These are phyloP conservation scores for Amaranthus tricolor DNA, from an alignment of 179 eudicot species.

Conservation along the genomic window DNA sequence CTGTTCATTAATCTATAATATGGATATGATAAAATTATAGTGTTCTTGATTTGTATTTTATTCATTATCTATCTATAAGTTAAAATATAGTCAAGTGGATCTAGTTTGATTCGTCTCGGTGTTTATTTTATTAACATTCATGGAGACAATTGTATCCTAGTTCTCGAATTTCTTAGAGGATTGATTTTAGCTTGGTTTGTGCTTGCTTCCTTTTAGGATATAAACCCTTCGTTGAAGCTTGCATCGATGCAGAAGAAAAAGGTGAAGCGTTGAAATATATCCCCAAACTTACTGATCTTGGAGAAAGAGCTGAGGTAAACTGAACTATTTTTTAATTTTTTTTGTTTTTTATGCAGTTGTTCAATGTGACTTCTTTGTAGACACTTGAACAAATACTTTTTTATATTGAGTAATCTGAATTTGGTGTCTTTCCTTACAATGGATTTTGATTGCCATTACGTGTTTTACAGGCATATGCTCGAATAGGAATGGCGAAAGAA, in stretches of 20 bases:
- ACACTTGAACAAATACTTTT: not conserved
- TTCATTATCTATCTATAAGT: no score
- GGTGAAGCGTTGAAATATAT: conserved; percentile 88
- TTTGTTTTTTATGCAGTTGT: not conserved
- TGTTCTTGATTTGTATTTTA: no score
- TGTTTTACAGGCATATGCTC: conserved; percentile 75
- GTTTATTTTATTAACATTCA: no score
- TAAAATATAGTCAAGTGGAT: no score
- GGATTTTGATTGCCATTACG: not conserved
- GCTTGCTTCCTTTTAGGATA: conserved; percentile 51
- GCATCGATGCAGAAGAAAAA: conserved; percentile 86
- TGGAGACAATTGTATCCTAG: not conserved
- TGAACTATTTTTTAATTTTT: not conserved
- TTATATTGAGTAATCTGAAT: not conserved
- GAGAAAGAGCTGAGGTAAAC: conserved; percentile 85
- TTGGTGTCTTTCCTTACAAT: no score
- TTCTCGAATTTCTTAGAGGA: not conserved
- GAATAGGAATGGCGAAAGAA: conserved; percentile 94
- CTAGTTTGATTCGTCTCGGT: no score
- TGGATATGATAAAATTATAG: no score
- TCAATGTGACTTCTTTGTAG: not conserved
- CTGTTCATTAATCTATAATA: no score
- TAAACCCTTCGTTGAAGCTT: conserved; percentile 95
- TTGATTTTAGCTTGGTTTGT: not conserved
- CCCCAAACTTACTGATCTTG: conserved; percentile 73